Evolutionary conservation across 805 yeast genomes (phyloP), one percentile per base, ranked within the genome.

Genomic region (Ogataea nitratoaversa): DNA sequence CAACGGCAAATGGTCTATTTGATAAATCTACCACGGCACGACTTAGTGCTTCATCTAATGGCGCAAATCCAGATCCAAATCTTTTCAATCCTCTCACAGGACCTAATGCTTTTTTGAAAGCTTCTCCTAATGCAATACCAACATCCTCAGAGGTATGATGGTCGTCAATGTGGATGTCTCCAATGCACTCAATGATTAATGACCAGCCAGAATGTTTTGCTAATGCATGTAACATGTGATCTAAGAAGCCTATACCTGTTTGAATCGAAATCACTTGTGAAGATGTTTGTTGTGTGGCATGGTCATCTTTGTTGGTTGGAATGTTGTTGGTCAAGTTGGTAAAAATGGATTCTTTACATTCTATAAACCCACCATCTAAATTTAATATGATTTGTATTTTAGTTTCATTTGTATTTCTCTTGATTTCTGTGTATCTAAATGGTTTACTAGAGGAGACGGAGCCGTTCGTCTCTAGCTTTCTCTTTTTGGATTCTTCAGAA

Each of bases 161-260:
- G 65, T 93, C 99, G 63, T 93, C 99, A 40, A 93, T 90, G 63
- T 89, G 95, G 52, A 89, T 68, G 62, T 93, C 99, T 33, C 99
- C 99, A 43, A 83, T 76, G 64, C 98, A 91, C 59, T 84, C 95
- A 16, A 93, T 75, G 25, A 86, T 70, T 42, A 93, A 59, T 11
- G 96, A 86, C 99, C 98, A 93, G 14, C 98, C 98, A 1, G 95
- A 72, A 64, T 93, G 99, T 58, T 93, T 93, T 30, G 98, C 96
- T 53, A 93, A 70, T 0, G 99, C 99, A 56, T 91, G 96, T 35
- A 93, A 70, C 99, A 93, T 93, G 64, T 93, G 99, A 67, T 93
- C 98, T 43, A 91, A 67, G 59, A 93, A 93, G 1, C 98, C 99
- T 40, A 93, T 77, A 38, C 99, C 99, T 0, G 98, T 84, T 54